A percentile compares a stretch with the other conserved stretches of the same genome.
phyloP scores from a whole-genome alignment of 1,284 basidiomycete genomes.

The Moniliophthora roreri region DNA sequence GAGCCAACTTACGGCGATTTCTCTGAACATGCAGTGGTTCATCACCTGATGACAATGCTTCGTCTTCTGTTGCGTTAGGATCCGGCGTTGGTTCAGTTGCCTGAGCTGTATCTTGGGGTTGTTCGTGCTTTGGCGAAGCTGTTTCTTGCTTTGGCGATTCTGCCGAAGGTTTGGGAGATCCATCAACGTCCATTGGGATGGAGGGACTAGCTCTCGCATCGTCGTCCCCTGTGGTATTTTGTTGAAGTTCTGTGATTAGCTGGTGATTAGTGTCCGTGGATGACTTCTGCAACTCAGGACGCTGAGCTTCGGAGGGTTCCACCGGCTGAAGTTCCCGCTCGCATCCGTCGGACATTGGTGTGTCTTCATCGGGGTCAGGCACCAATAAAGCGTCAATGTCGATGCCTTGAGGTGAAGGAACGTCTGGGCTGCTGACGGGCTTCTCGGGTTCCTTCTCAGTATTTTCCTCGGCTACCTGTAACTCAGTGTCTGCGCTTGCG shows the following conservation, averaged over 20 bases:
- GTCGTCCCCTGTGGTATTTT: no score
- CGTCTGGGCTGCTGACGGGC: neutral
- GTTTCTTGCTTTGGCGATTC: neutral
- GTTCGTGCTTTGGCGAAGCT: neutral
- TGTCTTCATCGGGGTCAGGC: constrained; percentile 12
- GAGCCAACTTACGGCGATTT: constrained; percentile 31
- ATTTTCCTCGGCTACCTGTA: constrained; percentile 11
- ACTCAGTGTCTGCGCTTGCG: neutral
- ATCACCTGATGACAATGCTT: constrained; percentile 26
- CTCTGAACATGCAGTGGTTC: constrained; percentile 24
- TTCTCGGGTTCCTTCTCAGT: constrained; percentile 8
- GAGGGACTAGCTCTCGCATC: neutral
- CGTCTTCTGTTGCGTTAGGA: constrained; percentile 25
- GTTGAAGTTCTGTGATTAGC: no score
- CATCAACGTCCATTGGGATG: neutral
- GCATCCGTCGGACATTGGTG: no score
- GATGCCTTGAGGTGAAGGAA: constrained; percentile 6
- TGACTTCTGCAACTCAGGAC: no score
- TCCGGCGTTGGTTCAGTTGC: constrained; percentile 22
- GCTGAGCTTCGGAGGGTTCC: no score
- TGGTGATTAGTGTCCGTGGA: no score
- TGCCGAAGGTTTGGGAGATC: neutral
- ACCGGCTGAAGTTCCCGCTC: no score
- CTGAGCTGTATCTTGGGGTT: neutral
- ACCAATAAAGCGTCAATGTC: constrained; percentile 14